Evolutionary conservation across 768 basidiomycete genomes (phyloP), one percentile per base, ranked within the genome.

Genomic region (Podaxis pistillaris): DNA sequence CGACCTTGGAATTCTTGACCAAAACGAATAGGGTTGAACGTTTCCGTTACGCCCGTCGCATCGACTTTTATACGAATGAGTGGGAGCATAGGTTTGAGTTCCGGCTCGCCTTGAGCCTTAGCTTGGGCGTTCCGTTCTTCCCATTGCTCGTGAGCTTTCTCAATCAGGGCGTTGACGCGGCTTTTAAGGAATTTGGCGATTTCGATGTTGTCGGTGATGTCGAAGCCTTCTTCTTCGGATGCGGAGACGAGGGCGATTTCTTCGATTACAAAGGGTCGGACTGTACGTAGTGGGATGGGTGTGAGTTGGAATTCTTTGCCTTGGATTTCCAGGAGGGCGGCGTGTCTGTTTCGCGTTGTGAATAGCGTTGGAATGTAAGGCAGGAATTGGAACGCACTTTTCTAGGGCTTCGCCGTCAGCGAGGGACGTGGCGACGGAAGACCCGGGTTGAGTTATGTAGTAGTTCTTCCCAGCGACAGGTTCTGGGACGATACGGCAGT

Each of bases 1-100:
- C 83, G 84, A 1, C 93, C 93, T 66, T 88, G 85, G 73, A 98
- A 98, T 72, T 96, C 93, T 72, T 96, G 95, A 1, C 97, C 96
- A 72, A 99, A 97, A 9, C 97, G 90, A 56, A 96, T 90, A 24
- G 96, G 96, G 72, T 99, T 99, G 58, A 91, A 94, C 77, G 94
- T 94, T 68, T 93, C 91, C 61, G 86, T 87, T 7, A 94, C 91
- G 47, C 90, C 92, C 0, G 96, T 93, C 0, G 94, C 96, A 71
- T 96, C 94, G 17, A 96, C 93, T 79, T 93, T 95, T 17, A 97
- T 79, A 12, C 95, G 85, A 53, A 97, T 78, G 52, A 97, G 85
- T 1, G 95, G 96, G 9, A 98, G 83, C 89, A 96, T 91, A 6
- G 75, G 81, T 9, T 83, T 80, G 1, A 87, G 73, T 58, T 82